Conservation (phyloP, 345 rosid species). For the Heritiera fomes region DNA sequence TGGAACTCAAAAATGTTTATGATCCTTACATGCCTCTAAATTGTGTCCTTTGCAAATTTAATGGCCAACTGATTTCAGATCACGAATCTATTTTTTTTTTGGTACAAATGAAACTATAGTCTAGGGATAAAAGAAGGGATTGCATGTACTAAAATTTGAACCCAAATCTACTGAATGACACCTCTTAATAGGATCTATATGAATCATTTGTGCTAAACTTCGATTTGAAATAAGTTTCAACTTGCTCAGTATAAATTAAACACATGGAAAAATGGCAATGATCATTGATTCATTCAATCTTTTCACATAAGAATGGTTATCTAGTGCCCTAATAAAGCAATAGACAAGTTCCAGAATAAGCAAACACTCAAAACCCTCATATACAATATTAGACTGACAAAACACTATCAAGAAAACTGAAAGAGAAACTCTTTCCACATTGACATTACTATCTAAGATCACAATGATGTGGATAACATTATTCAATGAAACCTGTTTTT, state of each 20-base stretch:
- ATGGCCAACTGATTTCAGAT: no score
- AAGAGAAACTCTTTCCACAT: no score
- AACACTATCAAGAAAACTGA: no score
- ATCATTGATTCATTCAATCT: slow-evolving; percentile 19
- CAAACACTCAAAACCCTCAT: background rate
- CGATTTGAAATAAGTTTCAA: no score
- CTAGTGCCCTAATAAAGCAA: background rate
- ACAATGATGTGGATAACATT: slow-evolving; percentile 7
- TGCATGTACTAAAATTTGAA: no score
- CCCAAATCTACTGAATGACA: no score
- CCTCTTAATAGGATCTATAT: no score
- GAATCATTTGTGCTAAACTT: no score
- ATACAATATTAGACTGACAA: slow-evolving; percentile 10
- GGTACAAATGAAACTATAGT: no score
- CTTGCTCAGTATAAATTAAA: background rate
- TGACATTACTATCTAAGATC: slow-evolving; percentile 5
- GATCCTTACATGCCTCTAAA: background rate
- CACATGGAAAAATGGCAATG: background rate
- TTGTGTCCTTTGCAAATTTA: background rate
- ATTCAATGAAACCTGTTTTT: slow-evolving; percentile 84
- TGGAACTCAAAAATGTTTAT: background rate
- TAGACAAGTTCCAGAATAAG: background rate
- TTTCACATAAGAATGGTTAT: slow-evolving; percentile 17
- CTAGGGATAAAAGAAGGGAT: no score
- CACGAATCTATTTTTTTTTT: no score